Percentiles rank a stretch among this genome's conserved stretches.
phyloP scores from a whole-genome alignment of 2,329 filamentous ascomycete genomes.

The Fusarium marasasianum region DNA sequence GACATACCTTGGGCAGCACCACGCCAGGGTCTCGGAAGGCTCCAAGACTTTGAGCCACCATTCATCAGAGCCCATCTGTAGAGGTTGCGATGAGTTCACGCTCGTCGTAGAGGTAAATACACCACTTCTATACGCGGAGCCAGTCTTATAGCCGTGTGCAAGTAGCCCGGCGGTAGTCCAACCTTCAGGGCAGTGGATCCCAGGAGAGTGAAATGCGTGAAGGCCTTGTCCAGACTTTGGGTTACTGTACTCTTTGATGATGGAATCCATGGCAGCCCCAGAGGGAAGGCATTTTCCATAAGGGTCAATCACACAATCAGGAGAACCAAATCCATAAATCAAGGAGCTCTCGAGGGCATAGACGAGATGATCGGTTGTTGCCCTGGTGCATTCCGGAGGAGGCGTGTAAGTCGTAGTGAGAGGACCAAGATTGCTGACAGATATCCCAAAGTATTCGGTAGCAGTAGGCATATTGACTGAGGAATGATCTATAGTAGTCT shows the following conservation, averaged over 20 bases:
- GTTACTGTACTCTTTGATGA: not conserved
- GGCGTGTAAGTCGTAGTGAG: constrained; percentile 45
- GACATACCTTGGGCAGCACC: constrained; percentile 37
- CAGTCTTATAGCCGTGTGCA: constrained; percentile 1
- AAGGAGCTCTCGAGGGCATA: not conserved
- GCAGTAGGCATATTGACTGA: constrained; percentile 37
- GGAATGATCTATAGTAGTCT: not conserved
- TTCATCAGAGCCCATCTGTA: not conserved
- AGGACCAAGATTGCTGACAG: constrained; percentile 44
- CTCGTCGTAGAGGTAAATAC: constrained; percentile 18
- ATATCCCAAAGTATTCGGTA: constrained; percentile 33
- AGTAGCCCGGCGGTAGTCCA: constrained; percentile 40
- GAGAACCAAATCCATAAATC: not conserved
- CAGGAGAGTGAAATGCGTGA: constrained; percentile 39
- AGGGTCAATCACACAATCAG: constrained; percentile 1
- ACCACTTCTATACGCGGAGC: not conserved
- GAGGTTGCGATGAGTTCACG: not conserved
- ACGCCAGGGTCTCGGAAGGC: constrained; percentile 34
- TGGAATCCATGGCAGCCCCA: constrained; percentile 22
- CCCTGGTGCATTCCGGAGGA: constrained; percentile 34
- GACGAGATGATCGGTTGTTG: constrained; percentile 4
- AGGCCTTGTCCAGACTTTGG: constrained; percentile 6
- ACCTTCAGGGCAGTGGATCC: constrained; percentile 33
- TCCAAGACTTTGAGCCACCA: constrained; percentile 13
- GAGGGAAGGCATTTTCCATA: constrained; percentile 36